Evolutionary conservation across 345 rosid genomes (phyloP).

Genomic region (Euclidium syriacum): DNA sequence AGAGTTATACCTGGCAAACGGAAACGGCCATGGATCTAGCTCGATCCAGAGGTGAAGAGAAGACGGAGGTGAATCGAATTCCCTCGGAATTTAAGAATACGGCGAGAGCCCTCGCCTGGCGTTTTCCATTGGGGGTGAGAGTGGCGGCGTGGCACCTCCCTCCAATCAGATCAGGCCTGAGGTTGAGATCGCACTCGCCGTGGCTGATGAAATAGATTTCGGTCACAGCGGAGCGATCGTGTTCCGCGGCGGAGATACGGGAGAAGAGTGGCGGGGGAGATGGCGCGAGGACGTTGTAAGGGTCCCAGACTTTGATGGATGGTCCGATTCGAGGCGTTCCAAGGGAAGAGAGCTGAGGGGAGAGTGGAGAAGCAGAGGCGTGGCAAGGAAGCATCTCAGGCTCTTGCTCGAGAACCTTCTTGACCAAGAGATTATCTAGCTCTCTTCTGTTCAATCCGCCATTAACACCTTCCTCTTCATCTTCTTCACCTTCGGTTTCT

Average conservation of each 20-base stretch:
- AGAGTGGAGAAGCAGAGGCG: conserved; percentile 91
- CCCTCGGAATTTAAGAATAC: conserved; percentile 82
- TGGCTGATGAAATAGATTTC: conserved; percentile 78
- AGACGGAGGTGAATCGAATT: conserved; percentile 68
- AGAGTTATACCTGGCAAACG: conserved; percentile 67
- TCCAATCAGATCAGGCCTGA: conserved; percentile 80
- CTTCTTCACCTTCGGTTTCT: conserved; percentile 10
- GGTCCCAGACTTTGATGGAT: conserved; percentile 95
- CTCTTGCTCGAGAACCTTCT: conserved; percentile 86
- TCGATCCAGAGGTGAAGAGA: conserved; percentile 85
- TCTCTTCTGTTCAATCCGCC: conserved; percentile 31
- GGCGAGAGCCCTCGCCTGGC: conserved; percentile 96
- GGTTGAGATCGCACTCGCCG: conserved; percentile 75
- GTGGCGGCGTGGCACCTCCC: conserved; percentile 73
- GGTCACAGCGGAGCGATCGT: conserved; percentile 26
- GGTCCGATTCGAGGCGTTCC: conserved; percentile 98
- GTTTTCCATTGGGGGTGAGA: conserved; percentile 73
- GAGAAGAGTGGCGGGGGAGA: conserved; percentile 49
- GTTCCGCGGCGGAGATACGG: conserved; percentile 37
- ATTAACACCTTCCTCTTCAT: conserved; percentile 23
- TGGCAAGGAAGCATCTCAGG: conserved; percentile 93
- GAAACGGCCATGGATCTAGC: conserved; percentile 82
- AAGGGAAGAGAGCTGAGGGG: conserved; percentile 87
- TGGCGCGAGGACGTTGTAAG: conserved; percentile 85
- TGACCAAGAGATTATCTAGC: conserved; percentile 44